Evolutionary conservation across 164 flowering plant genomes (phyloP).

Genomic region (Santalum album): DNA sequence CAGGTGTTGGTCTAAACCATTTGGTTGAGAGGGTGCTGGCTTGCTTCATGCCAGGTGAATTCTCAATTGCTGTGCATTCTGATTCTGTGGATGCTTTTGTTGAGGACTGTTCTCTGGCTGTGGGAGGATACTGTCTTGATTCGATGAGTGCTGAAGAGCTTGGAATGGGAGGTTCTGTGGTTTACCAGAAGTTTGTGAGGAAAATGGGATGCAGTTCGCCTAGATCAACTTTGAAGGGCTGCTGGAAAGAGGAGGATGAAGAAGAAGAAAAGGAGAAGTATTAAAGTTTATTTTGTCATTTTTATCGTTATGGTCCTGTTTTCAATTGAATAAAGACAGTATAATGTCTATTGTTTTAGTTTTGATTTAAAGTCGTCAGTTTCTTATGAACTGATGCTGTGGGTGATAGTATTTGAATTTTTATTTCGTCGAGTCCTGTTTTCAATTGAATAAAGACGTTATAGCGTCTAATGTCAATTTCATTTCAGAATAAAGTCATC

Average conservation of each 20-base stretch:
- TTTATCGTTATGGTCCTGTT: no score
- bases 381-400: no score
- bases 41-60: neutral
- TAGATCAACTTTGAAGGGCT: neutral
- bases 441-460: no score
- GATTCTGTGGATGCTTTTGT: neutral
- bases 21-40: conserved; percentile 2
- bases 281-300: no score
- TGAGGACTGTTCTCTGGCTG: neutral
- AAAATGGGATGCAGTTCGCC: neutral
- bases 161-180: neutral
- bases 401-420: no score
- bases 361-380: no score
- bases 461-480: no score
- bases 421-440: no score
- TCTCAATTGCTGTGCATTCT: conserved; percentile 1
- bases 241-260: neutral
- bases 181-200: conserved; percentile 1
- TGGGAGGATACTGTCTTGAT: neutral
- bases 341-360: no score
- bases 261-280: neutral
- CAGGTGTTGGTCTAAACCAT: neutral
- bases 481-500: no score
- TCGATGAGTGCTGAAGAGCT: neutral
- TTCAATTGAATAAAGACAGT: no score